Percentiles rank a stretch among this genome's conserved stretches.
Conservation (phyloP, 2,329 filamentous ascomycete species). For the Trichoderma sp. region DNA sequence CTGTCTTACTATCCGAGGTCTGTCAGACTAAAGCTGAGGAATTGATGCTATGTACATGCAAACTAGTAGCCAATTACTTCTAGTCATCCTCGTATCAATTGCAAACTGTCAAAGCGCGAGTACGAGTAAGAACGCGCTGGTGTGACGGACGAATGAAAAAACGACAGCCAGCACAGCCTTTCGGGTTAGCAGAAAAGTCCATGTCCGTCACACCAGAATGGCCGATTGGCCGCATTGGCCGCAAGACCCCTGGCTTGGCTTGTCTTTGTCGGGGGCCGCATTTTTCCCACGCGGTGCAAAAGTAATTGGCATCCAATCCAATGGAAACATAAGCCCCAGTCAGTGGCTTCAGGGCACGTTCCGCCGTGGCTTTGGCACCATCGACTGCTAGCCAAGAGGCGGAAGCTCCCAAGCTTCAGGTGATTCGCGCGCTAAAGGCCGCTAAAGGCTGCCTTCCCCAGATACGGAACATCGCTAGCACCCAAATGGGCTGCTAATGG, state of each 20-base stretch:
- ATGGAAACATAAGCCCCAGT: neutral
- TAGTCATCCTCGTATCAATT: neutral
- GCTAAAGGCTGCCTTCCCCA: neutral
- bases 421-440: conserved; percentile 4
- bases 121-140: conserved; percentile 15
- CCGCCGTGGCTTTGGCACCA: neutral
- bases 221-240: conserved; percentile 12
- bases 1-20: neutral
- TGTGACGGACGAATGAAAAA: neutral
- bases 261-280: neutral
- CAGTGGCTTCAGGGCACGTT: neutral
- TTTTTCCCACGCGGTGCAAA: neutral
- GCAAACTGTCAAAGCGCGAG: neutral
- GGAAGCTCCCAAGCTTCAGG: neutral
- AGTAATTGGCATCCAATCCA: neutral
- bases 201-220: neutral
- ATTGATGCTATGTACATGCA: neutral
- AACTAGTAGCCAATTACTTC: neutral
- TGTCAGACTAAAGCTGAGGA: neutral
- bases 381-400: neutral
- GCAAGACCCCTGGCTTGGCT: neutral
- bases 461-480: neutral
- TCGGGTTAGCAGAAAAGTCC: neutral
- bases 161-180: neutral
- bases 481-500: conserved; percentile 2